phyloP scores from a whole-genome alignment of 352 stramenopile genomes.

The Globisporangium nagaii region DNA sequence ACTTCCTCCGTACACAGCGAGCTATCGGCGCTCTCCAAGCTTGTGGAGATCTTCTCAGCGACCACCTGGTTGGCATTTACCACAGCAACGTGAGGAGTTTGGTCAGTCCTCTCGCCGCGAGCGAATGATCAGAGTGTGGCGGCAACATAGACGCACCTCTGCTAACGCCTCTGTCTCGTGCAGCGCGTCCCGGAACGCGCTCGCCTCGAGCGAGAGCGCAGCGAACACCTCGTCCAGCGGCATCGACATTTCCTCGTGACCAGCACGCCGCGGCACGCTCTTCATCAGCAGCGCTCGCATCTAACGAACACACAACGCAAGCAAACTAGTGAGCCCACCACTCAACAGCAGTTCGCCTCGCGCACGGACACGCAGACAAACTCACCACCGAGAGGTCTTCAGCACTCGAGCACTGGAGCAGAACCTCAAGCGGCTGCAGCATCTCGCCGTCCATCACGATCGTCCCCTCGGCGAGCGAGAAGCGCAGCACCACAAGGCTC shows the following conservation, averaged over 20 bases:
- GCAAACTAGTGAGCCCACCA: neutral
- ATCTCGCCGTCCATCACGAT: constrained; percentile 16
- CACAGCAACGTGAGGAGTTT: no score
- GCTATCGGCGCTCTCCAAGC: constrained; percentile 22
- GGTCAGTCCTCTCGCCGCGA: no score
- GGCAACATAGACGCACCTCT: no score
- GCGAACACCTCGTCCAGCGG: constrained; percentile 14
- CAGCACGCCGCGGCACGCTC: neutral
- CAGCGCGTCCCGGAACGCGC: neutral
- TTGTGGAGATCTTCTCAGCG: constrained; percentile 20
- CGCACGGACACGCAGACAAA: neutral
- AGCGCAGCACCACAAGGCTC: constrained; percentile 43
- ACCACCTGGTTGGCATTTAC: constrained; percentile 28
- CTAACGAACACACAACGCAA: constrained; percentile 15
- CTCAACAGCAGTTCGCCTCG: neutral
- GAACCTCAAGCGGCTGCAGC: constrained; percentile 31
- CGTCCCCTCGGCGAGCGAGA: constrained; percentile 8
- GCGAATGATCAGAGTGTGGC: no score
- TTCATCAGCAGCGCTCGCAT: constrained; percentile 47
- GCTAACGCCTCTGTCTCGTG: constrained; percentile 6
- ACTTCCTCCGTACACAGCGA: constrained; percentile 43
- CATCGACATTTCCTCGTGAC: constrained; percentile 13
- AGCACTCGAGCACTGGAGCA: constrained; percentile 44
- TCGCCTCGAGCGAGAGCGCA: constrained; percentile 11
- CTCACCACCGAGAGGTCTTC: constrained; percentile 56